Evolutionary conservation across 2,329 filamentous ascomycete species (phyloP), one percentile per base, ranked within the genome.

Genomic region (Fusarium sp.): DNA sequence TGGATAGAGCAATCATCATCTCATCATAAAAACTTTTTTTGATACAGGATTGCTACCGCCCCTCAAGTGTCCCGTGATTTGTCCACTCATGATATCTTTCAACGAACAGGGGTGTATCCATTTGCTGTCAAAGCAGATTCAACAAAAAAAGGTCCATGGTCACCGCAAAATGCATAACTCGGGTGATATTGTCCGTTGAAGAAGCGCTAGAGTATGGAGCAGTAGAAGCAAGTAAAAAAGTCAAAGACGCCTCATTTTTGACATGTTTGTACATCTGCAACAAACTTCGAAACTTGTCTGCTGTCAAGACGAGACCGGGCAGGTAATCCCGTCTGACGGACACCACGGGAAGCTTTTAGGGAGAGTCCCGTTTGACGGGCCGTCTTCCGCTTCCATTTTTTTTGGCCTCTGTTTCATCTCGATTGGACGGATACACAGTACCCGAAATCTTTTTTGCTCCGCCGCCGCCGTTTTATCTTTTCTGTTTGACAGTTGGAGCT

Each of bases 361-460:
- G 43, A 47, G 22, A 25, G 14, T 17, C 67, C 69, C 69, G 69
- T 50, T 50, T 27, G 10, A 52, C 69, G 69, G 69, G 40, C 69
- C 69, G 68, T 71, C 68, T 60, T 71, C 63, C 57, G 22, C 25
- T 60, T 71, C 63, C 57, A 15, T 15, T 6, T 30, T 52, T 47
- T 52, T 52, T 32, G 22, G 20, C 12, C n/a, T 32, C 17, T 43
- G 65, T 57, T 66, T 59, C 69, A 68, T 71, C 37, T 60, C 17
- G 65, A 40, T 65, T 70, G 66, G 57, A 30, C 22, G n/a, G 45
- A 27, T 17, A 32, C 52, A 33, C 52, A 33, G 27, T 25, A 35
- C 17, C 22, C 22, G 57, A 20, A 22, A 8, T 59, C 56, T 20
- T 38, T 30, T 43, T 15, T 11, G 25, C 45, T 35, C 58, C 22